A percentile compares a stretch with the other conserved stretches of the same genome.
These are phyloP conservation scores for Aspergillus quadricinctus DNA, from an alignment of 2,329 filamentous ascomycete species.

Conservation along the genomic window DNA sequence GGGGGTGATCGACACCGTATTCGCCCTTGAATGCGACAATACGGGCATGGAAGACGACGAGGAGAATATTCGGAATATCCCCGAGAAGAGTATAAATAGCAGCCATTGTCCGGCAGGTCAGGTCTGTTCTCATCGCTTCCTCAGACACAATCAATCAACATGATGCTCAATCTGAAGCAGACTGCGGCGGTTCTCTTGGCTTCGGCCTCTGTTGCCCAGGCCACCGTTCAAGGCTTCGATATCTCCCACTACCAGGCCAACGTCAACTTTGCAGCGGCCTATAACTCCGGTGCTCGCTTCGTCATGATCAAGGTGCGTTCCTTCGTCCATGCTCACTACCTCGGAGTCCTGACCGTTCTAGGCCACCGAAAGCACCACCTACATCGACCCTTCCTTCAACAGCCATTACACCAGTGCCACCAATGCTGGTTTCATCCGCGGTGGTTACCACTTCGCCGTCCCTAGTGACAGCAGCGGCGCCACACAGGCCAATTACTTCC, in stretches of 20 bases:
- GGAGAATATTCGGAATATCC: neutral
- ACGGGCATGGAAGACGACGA: neutral
- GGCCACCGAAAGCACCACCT: conserved; percentile 52
- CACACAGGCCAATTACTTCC: conserved; percentile 50
- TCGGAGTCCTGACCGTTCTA: conserved; percentile 13
- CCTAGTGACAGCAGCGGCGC: conserved; percentile 43
- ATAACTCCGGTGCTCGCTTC: conserved; percentile 26
- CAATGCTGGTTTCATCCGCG: conserved; percentile 50
- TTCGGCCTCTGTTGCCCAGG: conserved; percentile 15
- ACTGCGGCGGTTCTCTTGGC: conserved; percentile 7
- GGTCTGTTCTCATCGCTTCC: neutral
- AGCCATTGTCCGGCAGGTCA: neutral
- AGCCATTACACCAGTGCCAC: conserved; percentile 50
- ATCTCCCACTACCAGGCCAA: conserved; percentile 27
- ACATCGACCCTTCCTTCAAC: conserved; percentile 45
- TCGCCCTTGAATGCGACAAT: neutral
- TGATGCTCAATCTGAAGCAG: neutral
- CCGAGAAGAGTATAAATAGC: neutral
- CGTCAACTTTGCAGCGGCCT: conserved; percentile 26
- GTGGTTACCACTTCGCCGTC: conserved; percentile 55
- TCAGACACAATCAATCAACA: neutral
- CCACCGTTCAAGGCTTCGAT: conserved; percentile 29
- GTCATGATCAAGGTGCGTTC: conserved; percentile 30
- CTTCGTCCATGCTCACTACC: neutral
- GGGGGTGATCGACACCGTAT: neutral